A percentile compares a stretch with the other conserved stretches of the same genome.
Evolutionary conservation across 2,329 filamentous ascomycete species (phyloP).

Genomic region (Clonostachys solani): DNA sequence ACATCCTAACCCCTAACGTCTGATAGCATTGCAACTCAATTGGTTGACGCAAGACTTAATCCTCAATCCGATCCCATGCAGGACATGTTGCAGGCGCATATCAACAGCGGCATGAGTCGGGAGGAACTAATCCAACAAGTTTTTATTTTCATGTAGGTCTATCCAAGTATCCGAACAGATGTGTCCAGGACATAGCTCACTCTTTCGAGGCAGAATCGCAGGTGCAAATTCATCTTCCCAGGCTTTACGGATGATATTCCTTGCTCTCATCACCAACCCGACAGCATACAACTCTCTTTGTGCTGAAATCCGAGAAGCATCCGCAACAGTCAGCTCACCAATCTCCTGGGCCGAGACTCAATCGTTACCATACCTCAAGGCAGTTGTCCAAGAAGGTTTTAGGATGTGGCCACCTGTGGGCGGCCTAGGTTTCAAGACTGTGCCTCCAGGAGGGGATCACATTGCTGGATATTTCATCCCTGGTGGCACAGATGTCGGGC

Average conservation of each 20-base stretch:
- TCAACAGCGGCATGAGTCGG: no score
- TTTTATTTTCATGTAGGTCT: no score
- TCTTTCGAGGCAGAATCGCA: conserved; percentile 37
- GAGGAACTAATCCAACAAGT: no score
- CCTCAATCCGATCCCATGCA: no score
- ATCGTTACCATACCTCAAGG: conserved; percentile 48
- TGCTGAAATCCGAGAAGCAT: conserved; percentile 38
- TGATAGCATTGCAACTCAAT: no score
- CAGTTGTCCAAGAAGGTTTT: conserved; percentile 52
- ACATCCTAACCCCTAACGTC: no score
- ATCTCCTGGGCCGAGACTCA: conserved; percentile 44
- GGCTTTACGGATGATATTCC: conserved; percentile 43
- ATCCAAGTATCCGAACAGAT: no score
- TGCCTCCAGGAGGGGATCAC: conserved; percentile 46
- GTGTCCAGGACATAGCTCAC: no score
- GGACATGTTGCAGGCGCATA: no score
- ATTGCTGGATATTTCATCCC: conserved; percentile 45
- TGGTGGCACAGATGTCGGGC: conserved; percentile 46
- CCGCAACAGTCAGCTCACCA: conserved; percentile 17
- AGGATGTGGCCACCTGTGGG: conserved; percentile 51
- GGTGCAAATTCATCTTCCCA: conserved; percentile 58
- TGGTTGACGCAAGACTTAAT: no score
- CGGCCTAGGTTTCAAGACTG: conserved; percentile 36
- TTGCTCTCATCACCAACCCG: conserved; percentile 42
- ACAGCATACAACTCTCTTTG: conserved; percentile 31